Percentiles rank a stretch among this genome's conserved stretches.
phyloP scores from a whole-genome alignment of 768 basidiomycete genomes.

The Psilocybe sp. region DNA sequence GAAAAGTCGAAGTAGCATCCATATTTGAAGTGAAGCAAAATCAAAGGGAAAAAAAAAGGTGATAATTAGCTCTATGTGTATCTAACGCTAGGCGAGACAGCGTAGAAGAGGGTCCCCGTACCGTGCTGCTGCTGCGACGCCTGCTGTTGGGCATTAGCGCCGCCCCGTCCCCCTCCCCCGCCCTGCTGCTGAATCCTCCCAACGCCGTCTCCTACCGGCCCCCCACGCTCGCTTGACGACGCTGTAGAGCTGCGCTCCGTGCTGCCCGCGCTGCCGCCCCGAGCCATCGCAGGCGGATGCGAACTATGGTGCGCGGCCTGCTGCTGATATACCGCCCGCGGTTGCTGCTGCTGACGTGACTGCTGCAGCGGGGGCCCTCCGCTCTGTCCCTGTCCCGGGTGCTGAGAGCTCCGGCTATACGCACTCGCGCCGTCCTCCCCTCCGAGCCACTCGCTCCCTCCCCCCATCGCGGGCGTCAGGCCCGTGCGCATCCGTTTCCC shows the following conservation, averaged over 20 bases:
- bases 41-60: conserved; percentile 11
- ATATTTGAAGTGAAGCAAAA: background rate
- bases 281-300: conserved; percentile 5
- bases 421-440: no score
- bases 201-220: conserved; percentile 3
- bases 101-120: conserved; percentile 2
- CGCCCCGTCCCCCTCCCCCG: background rate
- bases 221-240: conserved; percentile 3
- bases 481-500: conserved; percentile 8
- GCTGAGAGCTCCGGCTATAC: conserved; percentile 9
- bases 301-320: background rate
- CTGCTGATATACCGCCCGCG: conserved; percentile 3
- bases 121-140: background rate
- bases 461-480: conserved; percentile 5
- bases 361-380: conserved; percentile 1
- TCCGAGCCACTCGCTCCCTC: no score
- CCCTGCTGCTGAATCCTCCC: background rate
- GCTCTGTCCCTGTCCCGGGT: conserved; percentile 11
- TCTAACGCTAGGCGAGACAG: conserved; percentile 27
- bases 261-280: background rate
- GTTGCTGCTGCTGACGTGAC: conserved; percentile 8
- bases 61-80: conserved; percentile 30
- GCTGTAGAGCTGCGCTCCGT: background rate
- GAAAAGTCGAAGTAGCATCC: background rate
- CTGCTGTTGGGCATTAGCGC: conserved; percentile 23